A percentile compares a stretch with the other conserved stretches of the same genome.
phyloP scores from a whole-genome alignment of 345 rosid genomes.

The Boechera stricta region DNA sequence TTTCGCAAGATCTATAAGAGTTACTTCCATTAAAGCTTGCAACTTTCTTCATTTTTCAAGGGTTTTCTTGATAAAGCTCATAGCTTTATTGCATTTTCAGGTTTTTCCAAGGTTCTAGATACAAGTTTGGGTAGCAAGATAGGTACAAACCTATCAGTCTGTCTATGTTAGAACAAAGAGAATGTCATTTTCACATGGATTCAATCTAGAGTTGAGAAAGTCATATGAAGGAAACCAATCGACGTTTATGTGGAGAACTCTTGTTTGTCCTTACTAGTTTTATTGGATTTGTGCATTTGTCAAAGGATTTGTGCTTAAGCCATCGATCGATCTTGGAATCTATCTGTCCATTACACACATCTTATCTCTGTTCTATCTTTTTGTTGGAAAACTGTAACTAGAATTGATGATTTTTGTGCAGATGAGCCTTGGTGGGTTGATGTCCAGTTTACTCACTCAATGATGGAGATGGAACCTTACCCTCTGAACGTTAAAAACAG shows the following conservation, averaged over 20 bases:
- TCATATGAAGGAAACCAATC: background rate
- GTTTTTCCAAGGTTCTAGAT: too few relatives aligned
- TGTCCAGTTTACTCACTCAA: constrained; percentile 37
- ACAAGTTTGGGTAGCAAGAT: too few relatives aligned
- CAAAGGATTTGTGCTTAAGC: constrained; percentile 9
- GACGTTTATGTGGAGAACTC: background rate
- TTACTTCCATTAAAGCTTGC: too few relatives aligned
- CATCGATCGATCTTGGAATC: background rate
- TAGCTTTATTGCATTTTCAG: too few relatives aligned
- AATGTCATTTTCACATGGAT: background rate
- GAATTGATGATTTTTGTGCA: constrained; percentile 30
- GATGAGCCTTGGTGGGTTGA: constrained; percentile 35
- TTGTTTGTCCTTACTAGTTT: background rate
- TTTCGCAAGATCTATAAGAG: background rate
- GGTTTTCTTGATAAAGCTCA: too few relatives aligned
- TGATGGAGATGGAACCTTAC: constrained; percentile 38
- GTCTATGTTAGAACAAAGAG: background rate
- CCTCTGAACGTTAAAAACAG: background rate
- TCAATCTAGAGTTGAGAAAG: background rate
- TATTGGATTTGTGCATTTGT: constrained; percentile 20
- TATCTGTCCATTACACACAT: background rate
- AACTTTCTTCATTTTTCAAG: too few relatives aligned
- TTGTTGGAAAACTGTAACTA: background rate
- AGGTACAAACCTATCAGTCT: background rate
- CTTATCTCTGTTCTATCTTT: background rate